Evolutionary conservation across 805 yeast genomes (phyloP), one percentile per base, ranked within the genome.

Genomic region (Ogataea thermomethanolica): DNA sequence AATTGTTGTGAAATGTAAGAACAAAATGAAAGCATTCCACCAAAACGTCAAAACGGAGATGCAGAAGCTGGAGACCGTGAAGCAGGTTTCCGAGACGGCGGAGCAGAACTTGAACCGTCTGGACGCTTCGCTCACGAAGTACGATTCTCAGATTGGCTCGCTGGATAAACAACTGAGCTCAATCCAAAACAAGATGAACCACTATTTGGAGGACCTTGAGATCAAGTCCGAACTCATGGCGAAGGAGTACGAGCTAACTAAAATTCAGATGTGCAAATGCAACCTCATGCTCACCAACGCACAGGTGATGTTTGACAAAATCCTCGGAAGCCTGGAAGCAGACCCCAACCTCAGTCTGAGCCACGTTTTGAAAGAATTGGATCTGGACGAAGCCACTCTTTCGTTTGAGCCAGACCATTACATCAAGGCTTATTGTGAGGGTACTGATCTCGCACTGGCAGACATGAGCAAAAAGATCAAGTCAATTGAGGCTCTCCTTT

Each of bases 221-320:
- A 22, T 29, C 12, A 43, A 35, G 17, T 33, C 50, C 3, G 25
- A 35, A 1, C 24, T 29, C 11, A 36, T 55, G 14, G 30, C 42
- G 5, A 45, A 41, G 22, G 48, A 53, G 6, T 41, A 43, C 31
- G 55, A 51, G 23, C 24, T 53, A 25, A 33, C 43, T 11, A 51
- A 53, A 12, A 37, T 58, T 20, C 58, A 54, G 20, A 22, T 58
- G 7, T 53, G 47, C 36, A 61, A 59, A 37, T 50, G 62, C 29
- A 53, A 53, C 31, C 32, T 59, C 2, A 35, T 55, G 41, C 38
- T 58, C 7, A 17, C 49, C 1, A 51, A 54, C 32, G 48, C 64
- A 7, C 51, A 58, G 38, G 46, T 54, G 15, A 28, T 60, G 25
- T 51, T 59, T 36, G 62, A 60, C 33, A 53, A 62, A 2, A 50